Evolutionary conservation across 2,329 filamentous ascomycete species (phyloP).

Genomic region (Botrytis galanthina): DNA sequence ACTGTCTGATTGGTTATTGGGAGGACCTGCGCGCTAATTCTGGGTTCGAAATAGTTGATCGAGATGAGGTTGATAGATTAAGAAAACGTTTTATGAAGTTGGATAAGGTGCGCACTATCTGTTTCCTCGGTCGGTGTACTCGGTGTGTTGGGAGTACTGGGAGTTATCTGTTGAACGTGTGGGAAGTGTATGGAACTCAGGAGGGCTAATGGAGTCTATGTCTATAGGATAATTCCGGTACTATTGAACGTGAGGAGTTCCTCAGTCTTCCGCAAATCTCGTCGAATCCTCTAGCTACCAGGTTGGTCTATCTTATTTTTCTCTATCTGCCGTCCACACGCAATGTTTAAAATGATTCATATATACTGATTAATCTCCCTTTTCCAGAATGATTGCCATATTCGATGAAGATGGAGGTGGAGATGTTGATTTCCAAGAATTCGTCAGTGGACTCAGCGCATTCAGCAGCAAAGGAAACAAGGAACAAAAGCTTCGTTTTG

Average conservation of each 20-base stretch:
- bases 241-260: slow-evolving; percentile 98
- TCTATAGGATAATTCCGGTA: slow-evolving; percentile 87
- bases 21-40: slow-evolving; percentile 10
- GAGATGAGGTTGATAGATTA: slow-evolving; percentile 92
- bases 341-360: background rate
- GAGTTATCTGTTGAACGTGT: background rate
- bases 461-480: slow-evolving; percentile 99
- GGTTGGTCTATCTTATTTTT: slow-evolving; percentile 48
- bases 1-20: background rate
- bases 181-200: background rate
- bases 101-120: slow-evolving; percentile 69
- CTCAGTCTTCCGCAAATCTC: slow-evolving; percentile 95
- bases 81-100: slow-evolving; percentile 99
- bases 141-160: background rate
- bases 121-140: background rate
- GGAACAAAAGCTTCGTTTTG: slow-evolving; percentile 95
- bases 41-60: slow-evolving; percentile 66
- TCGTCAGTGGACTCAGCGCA: slow-evolving; percentile 89
- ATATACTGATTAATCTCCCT: background rate
- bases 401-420: slow-evolving; percentile 98
- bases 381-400: slow-evolving; percentile 88
- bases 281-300: slow-evolving; percentile 93
- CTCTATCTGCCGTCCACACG: background rate
- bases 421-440: slow-evolving; percentile 98
- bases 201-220: slow-evolving; percentile 13